A percentile compares a stretch with the other conserved stretches of the same genome.
Conservation (phyloP, 495 filamentous ascomycete genomes). For the Penicillium atrosanguineum region DNA sequence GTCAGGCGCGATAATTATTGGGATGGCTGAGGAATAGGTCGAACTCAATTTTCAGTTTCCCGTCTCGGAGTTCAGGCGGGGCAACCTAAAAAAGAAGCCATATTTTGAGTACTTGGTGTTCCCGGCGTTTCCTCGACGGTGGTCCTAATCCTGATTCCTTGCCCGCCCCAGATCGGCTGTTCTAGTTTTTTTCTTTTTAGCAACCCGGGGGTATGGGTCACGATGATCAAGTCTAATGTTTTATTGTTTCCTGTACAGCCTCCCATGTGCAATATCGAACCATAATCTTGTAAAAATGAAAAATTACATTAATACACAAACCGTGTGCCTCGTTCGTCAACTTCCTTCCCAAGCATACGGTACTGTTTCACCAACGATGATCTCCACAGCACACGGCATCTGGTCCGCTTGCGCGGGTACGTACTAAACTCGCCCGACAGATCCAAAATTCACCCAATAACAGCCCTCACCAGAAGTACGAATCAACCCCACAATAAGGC, state of each 20-base stretch:
- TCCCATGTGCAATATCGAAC: neutral
- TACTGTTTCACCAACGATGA: neutral
- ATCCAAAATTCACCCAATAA: neutral
- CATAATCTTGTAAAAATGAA: neutral
- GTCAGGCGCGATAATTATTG: constrained; percentile 15
- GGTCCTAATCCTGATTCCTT: neutral
- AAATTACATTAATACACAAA: neutral
- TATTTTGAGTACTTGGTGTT: constrained; percentile 8
- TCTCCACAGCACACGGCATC: neutral
- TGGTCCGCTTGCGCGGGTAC: neutral
- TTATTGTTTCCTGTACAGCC: neutral
- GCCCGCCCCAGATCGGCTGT: constrained; percentile 3
- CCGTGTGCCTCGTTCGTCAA: neutral
- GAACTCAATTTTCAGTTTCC: neutral
- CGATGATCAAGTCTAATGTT: neutral
- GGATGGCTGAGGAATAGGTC: neutral
- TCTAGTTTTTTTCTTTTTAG: neutral
- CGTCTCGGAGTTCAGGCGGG: neutral
- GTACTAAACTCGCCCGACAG: neutral
- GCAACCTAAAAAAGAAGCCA: neutral
- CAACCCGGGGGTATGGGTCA: neutral
- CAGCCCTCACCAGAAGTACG: neutral
- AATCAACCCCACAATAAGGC: neutral
- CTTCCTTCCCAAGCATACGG: neutral
- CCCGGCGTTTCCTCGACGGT: neutral